Conservation (phyloP, 768 basidiomycete genomes). For the Pleurotus tuber-regium region DNA sequence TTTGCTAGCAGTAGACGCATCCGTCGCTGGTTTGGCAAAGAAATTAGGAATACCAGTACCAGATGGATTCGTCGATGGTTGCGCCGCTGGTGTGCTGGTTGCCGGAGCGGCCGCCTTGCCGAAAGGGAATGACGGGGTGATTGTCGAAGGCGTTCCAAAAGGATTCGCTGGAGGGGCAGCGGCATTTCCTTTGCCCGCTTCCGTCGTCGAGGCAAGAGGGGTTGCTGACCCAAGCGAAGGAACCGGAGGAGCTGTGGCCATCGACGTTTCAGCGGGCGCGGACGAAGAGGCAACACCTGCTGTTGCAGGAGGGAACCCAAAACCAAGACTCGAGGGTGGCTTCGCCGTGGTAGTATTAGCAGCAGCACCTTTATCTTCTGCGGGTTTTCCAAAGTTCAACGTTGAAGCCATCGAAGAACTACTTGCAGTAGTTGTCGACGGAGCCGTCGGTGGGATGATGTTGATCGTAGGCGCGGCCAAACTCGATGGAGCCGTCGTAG, state of each 20-base stretch:
- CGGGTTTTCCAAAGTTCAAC: conserved; percentile 5
- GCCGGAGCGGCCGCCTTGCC: conserved; percentile 16
- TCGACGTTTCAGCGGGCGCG: conserved; percentile 11
- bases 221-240: conserved; percentile 11
- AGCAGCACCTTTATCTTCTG: conserved; percentile 15
- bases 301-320: conserved; percentile 18
- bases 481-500: conserved; percentile 18
- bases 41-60: conserved; percentile 7
- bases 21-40: neutral
- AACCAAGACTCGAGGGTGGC: conserved; percentile 9
- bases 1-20: neutral
- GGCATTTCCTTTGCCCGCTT: conserved; percentile 5
- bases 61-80: conserved; percentile 6
- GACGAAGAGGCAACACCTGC: conserved; percentile 9
- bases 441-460: conserved; percentile 19
- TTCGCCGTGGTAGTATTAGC: conserved; percentile 19
- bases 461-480: conserved; percentile 8
- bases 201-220: conserved; percentile 10
- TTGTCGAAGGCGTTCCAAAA: neutral
- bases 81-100: conserved; percentile 11
- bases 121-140: conserved; percentile 5
- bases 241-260: neutral
- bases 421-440: conserved; percentile 11
- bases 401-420: neutral
- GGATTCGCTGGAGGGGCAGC: conserved; percentile 19